Evolutionary conservation across 768 basidiomycete species (phyloP).

Genomic region (Daedalea quercina): DNA sequence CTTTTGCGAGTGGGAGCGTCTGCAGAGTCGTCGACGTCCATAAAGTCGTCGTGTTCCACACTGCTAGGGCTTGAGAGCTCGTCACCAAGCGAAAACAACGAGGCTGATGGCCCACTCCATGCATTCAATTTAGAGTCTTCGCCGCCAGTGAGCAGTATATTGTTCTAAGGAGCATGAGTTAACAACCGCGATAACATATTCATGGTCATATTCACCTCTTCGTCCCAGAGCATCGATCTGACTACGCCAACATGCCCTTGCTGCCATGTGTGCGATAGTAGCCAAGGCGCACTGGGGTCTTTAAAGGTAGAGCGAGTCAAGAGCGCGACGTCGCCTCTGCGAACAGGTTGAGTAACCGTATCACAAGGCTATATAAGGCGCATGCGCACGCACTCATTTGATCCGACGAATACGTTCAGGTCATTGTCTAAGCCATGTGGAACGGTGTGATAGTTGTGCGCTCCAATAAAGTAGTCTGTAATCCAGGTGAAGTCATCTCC

Average conservation of each 20-base stretch:
- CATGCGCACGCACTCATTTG: conserved; percentile 59
- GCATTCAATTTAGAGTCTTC: conserved; percentile 27
- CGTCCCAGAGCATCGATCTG: conserved; percentile 26
- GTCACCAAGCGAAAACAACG: background rate
- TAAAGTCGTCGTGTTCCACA: conserved; percentile 13
- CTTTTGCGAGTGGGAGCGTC: conserved; percentile 13
- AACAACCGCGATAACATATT: background rate
- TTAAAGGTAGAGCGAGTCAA: conserved; percentile 20
- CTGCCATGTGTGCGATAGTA: conserved; percentile 22
- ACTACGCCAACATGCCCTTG: conserved; percentile 26
- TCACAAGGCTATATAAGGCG: background rate
- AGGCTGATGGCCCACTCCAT: conserved; percentile 20
- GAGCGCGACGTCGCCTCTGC: conserved; percentile 27
- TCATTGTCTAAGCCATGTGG: conserved; percentile 25
- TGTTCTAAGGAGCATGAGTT: conserved; percentile 17
- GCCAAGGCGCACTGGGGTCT: conserved; percentile 20
- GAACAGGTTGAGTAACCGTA: background rate
- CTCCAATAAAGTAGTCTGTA: conserved; percentile 70
- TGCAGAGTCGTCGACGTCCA: conserved; percentile 20
- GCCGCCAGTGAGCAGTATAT: conserved; percentile 28
- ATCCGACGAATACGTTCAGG: conserved; percentile 59
- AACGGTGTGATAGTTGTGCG: conserved; percentile 26
- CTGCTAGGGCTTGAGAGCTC: background rate
- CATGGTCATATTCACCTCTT: conserved; percentile 15
- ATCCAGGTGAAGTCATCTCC: conserved; percentile 53